Evolutionary conservation across 805 yeast species (phyloP), one percentile per base, ranked within the genome.

Genomic region (Brettanomyces custersianus): DNA sequence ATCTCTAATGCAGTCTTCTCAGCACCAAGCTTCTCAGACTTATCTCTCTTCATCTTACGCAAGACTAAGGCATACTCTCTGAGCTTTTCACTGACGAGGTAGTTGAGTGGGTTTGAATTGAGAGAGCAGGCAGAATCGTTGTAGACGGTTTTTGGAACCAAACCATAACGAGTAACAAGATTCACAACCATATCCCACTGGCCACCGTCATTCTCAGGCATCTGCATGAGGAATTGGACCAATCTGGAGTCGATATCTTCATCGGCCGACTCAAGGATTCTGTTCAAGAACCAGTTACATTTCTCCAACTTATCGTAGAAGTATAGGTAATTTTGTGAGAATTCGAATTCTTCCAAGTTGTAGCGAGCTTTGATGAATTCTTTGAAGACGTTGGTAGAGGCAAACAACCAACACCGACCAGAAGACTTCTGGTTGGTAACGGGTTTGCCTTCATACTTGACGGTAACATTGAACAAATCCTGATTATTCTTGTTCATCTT

Each of bases 361-460:
- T 76, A 73, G 52, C 70, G 70, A 46, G 70, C 62, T 54, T 78
- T 76, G 31, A 82, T 73, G 33, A 70, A 70, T 41, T 79, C 65
- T 47, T 94, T 72, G 51, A 84, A 66, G 26, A 81, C 77, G 48
- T 85, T 86, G 34, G 85, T 74, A 0, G 90, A 73, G 9, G 95
- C 95, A 60, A 86, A 86, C 41, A 85, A 68, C 95, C 95, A 85
- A 60, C 95, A 85, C 54, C 95, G 66, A 18, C 95, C 95, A 17
- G 85, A 74, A 7, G 77, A 62, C 48, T 72, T 71, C 61, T 85
- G 95, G 60, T 81, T 77, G 33, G 84, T 79, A 15, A 81, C 68
- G 27, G 88, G 88, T 2, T 71, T 60, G 9, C 80, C 81, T 41
- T 71, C 76, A 9, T 62, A 59, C 35, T 61, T 59, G 29, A 73